These are phyloP conservation scores for Arctium minus DNA, from an alignment of 129 eudicot genomes.

Conservation along the genomic window DNA sequence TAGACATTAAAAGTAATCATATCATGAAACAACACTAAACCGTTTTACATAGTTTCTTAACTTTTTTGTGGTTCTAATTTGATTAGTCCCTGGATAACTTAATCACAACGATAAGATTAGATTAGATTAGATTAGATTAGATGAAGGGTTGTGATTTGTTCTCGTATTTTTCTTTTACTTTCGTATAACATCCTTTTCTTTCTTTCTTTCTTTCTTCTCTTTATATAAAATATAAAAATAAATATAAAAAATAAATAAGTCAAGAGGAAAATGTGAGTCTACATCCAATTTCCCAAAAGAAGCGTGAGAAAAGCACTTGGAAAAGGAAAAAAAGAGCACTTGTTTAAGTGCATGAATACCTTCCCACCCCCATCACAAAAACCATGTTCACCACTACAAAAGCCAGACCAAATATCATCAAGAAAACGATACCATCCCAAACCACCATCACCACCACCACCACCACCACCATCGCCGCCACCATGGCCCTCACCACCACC, in stretches of 20 bases:
- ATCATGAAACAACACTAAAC: no score
- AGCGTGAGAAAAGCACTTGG: slow-evolving; percentile 50
- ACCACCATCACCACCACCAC: background rate
- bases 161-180: no score
- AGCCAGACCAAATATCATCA: slow-evolving; percentile 20
- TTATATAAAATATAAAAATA: background rate
- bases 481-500: slow-evolving; percentile 50
- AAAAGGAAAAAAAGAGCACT: slow-evolving; percentile 35
- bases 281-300: slow-evolving; percentile 28
- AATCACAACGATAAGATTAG: background rate
- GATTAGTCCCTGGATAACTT: no score
- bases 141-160: background rate
- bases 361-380: slow-evolving; percentile 28
- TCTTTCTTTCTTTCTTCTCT: background rate
- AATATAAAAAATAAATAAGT: background rate
- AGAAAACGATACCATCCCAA: slow-evolving; percentile 7
- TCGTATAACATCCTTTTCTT: no score
- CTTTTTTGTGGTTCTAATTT: no score
- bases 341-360: slow-evolving; percentile 56
- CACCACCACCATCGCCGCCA: slow-evolving; percentile 20
- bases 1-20: no score
- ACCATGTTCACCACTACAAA: slow-evolving; percentile 27
- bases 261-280: slow-evolving; percentile 13
- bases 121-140: no score
- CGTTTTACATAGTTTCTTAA: no score